Evolutionary conservation across 768 basidiomycete species (phyloP), one percentile per base, ranked within the genome.

Genomic region (Phanerochaete sordida): DNA sequence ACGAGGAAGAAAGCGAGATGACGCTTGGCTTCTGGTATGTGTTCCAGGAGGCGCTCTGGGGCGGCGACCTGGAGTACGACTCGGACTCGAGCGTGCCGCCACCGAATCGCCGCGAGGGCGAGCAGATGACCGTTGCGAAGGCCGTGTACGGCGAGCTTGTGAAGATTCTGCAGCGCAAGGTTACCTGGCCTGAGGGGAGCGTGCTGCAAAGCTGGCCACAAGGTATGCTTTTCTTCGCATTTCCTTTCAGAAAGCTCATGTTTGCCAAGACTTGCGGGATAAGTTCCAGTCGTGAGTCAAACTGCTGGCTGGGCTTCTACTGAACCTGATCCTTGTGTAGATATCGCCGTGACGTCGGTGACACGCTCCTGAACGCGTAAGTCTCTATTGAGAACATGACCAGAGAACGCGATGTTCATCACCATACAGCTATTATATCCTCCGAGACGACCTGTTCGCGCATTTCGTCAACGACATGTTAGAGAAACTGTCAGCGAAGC

Each of bases 11-110:
- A 68, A 94, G 91, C 66, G 93, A 95, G 72, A 81, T 88, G 78
- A 90, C 90, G 2, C 80, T 96, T 2, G 84, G 84, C 1, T 95
- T 95, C 66, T 96, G 95, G 90, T 95, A 93, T 63, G 76, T 92
- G 43, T 82, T 96, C 58, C 94, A 96, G 72, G 95, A 98, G 69
- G 84, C 91, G 1, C 71, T 93, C 26, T 93, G 91, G 91, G 80
- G 76, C 35, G 79, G 79, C 58, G 82, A 82, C 52, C 61, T 30
- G 56, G 70, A 61, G 58, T 66, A 58, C 27, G 78, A 77, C 11
- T 69, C 67, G 35, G 65, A 64, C 12, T 68, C 68, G 6, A 65
- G 66, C 9, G 60, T 62, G 6, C 60, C 58, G 2, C 37, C 59
- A 35, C 51, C 48, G n/a, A 61, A 68, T 50, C 15, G 24, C 6